A percentile compares a stretch with the other conserved stretches of the same genome.
Conservation (phyloP, 495 filamentous ascomycete genomes). For the Immersiella caudata region DNA sequence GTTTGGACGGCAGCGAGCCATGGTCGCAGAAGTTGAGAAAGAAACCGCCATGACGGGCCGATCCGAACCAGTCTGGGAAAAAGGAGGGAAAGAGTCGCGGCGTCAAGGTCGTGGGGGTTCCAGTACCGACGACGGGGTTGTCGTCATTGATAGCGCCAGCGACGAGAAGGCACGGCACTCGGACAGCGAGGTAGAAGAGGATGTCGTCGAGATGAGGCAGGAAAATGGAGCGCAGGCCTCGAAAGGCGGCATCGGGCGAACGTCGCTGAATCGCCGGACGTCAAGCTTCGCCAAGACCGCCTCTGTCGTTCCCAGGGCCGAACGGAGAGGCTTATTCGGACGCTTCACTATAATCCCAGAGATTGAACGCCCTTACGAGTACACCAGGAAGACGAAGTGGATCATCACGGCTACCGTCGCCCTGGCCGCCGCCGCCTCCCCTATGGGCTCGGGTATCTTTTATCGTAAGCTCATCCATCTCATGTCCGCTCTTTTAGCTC, state of each 20-base stretch:
- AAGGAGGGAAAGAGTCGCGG: neutral
- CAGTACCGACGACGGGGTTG: neutral
- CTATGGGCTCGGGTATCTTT: slow-evolving; percentile 84
- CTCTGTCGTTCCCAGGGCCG: slow-evolving; percentile 62
- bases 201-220: neutral
- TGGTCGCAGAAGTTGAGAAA: neutral
- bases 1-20: neutral
- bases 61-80: neutral
- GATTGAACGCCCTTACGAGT: slow-evolving; percentile 73
- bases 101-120: neutral
- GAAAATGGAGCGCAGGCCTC: neutral
- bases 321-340: slow-evolving; percentile 76
- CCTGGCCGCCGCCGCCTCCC: slow-evolving; percentile 72
- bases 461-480: slow-evolving; percentile 62
- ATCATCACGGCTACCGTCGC: slow-evolving; percentile 80
- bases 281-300: slow-evolving; percentile 44
- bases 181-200: neutral
- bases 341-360: slow-evolving; percentile 79
- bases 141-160: neutral
- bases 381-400: slow-evolving; percentile 76
- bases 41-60: neutral
- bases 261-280: slow-evolving; percentile 33
- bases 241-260: slow-evolving; percentile 21
- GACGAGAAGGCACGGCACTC: neutral
- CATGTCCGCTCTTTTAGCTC: neutral